Conservation (phyloP, 345 rosid species). For the Euphorbia tirucalli region DNA sequence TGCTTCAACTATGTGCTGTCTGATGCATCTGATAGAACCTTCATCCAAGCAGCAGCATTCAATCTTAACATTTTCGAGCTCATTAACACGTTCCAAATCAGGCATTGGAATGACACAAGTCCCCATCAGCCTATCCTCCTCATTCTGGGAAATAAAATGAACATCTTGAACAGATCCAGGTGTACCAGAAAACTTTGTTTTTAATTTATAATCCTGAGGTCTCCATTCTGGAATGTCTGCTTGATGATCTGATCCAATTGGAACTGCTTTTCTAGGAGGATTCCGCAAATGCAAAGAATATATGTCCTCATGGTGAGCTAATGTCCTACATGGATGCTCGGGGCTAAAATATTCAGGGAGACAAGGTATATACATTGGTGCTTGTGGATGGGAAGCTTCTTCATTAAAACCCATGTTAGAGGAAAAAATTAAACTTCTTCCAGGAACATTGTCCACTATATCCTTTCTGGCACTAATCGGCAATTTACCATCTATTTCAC, state of each 20-base stretch:
- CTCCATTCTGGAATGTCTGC: constrained; percentile 52
- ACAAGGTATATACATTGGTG: constrained; percentile 13
- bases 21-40: constrained; percentile 24
- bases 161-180: neutral
- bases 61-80: constrained; percentile 4
- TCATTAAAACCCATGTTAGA: constrained; percentile 22
- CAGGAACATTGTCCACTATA: constrained; percentile 15
- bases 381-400: neutral
- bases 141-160: neutral
- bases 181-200: constrained; percentile 7
- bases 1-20: constrained; percentile 23
- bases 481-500: constrained; percentile 12
- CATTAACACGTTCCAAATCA: constrained; percentile 18
- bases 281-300: constrained; percentile 32
- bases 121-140: constrained; percentile 39
- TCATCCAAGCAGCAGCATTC: constrained; percentile 22
- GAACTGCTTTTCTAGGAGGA: constrained; percentile 44
- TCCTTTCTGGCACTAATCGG: constrained; percentile 19
- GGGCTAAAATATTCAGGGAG: constrained; percentile 40
- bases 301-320: constrained; percentile 29
- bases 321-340: constrained; percentile 23
- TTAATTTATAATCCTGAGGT: constrained; percentile 4
- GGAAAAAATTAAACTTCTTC: constrained; percentile 22
- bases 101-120: constrained; percentile 64
- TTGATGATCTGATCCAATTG: constrained; percentile 52